Conservation (phyloP, 2,329 filamentous ascomycete species). For the Fusarium sublunatum region DNA sequence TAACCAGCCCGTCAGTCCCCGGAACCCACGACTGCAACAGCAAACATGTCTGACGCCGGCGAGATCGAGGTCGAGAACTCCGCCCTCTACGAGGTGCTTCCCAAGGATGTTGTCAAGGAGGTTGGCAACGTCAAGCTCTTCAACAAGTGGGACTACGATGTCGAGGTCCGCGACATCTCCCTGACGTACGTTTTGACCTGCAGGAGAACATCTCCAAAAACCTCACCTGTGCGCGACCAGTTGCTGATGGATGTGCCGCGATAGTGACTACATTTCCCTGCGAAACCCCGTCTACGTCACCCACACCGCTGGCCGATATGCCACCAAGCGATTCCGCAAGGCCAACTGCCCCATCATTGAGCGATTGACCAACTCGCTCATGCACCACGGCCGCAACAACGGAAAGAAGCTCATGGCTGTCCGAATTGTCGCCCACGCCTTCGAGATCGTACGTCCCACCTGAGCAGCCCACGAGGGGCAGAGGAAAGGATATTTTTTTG, state of each 20-base stretch:
- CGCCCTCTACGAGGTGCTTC: conserved; percentile 81
- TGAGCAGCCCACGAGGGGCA: conserved; percentile 6
- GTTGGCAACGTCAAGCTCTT: conserved; percentile 95
- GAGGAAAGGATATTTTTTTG: conserved; percentile 5
- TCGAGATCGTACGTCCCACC: conserved; percentile 90
- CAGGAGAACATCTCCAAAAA: conserved; percentile 27
- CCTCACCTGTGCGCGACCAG: conserved; percentile 29
- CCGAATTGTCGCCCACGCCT: conserved; percentile 97
- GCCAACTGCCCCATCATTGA: conserved; percentile 99
- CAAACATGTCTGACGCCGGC: conserved; percentile 92
- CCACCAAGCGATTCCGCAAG: conserved; percentile 99
- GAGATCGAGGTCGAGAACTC: conserved; percentile 92
- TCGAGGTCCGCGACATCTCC: conserved; percentile 99
- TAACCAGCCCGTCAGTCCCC: conserved; percentile 53
- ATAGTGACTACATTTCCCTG: conserved; percentile 99
- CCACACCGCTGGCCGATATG: conserved; percentile 98
- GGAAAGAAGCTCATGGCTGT: conserved; percentile 99
- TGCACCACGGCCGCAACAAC: conserved; percentile 99
- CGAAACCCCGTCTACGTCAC: conserved; percentile 98
- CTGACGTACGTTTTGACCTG: conserved; percentile 78
- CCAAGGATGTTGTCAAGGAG: conserved; percentile 91
- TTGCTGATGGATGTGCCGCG: conserved; percentile 50
- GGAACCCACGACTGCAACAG: conserved; percentile 55
- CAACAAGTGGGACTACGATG: conserved; percentile 98
- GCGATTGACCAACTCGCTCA: conserved; percentile 99